Base-by-base conservation (phyloP, 192 early-diverging fungal species). In the Podochytrium sp. region DNA sequence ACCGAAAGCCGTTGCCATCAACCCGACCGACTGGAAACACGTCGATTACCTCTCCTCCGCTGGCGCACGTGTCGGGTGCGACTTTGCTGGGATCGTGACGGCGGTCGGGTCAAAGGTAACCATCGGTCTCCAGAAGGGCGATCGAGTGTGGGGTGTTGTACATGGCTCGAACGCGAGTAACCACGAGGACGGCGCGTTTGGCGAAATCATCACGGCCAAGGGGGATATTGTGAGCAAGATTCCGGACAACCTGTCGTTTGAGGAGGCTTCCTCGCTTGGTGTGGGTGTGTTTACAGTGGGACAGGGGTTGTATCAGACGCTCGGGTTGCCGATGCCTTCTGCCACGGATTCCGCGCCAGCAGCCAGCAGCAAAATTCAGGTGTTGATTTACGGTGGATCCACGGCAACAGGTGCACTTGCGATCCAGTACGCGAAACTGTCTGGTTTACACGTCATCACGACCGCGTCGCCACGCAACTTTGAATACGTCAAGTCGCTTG, bases 371-470 rank as follows among this genome's bases (percentile, higher is more conserved):
- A 29, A 63, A n/a, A 18, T 27, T 18, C 51, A 60, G 49, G 61
- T 61, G 27, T 53, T 83, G n/a, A 61, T 83, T 40, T 83, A 76
- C 69, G 78, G 78, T 32, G 75, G 71, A 2, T 57, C 67, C n/a
- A 60, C 70, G 5, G 59, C 76, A 16, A 76, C 74, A 18, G 81
- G 81, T 5, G 37, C 68, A n/a, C 69, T 80, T 71, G 81, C 81
- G n/a, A 72, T 83, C n/a, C 81, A 83, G 73, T 65, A 74, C 18
- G 77, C 65, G 3, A 78, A 76, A 52, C 32, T 73, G 16, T 53
- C 62, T 30, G 62, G 62, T 18, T 38, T 78, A 12, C 16, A 51
- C 25, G 77, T 78, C 5, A 65, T 78, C 39, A 47, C 77, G 20
- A 77, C 73, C 27, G 34, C 63, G 6, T 78, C 77, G 12, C 62